Conservation (phyloP, 768 basidiomycete genomes). For the Trametes maxima region DNA sequence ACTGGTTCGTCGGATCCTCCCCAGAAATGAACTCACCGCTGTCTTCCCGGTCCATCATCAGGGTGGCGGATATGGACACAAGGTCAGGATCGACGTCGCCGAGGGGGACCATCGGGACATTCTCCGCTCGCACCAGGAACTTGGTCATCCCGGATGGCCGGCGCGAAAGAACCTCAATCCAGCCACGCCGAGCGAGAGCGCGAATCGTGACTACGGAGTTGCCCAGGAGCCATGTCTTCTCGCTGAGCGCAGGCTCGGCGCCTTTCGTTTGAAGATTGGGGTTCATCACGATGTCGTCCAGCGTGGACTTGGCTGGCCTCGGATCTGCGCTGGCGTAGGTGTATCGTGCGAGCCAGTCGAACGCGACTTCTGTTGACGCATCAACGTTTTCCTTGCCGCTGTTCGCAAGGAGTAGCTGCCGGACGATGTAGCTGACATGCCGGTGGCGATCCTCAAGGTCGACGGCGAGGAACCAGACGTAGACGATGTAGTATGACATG, state of each 20-base stretch:
- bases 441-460: constrained; percentile 78
- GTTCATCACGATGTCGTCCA: constrained; percentile 79
- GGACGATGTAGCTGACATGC: constrained; percentile 84
- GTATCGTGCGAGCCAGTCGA: constrained; percentile 96
- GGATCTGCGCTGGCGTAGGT: constrained; percentile 95
- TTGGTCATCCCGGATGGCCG: constrained; percentile 88
- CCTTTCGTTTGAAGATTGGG: constrained; percentile 36
- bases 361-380: constrained; percentile 92
- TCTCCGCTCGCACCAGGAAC: constrained; percentile 85
- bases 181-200: constrained; percentile 70
- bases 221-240: constrained; percentile 87
- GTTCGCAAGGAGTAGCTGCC: constrained; percentile 85
- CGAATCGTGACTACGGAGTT: constrained; percentile 85
- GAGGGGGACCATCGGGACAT: constrained; percentile 80
- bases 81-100: constrained; percentile 86
- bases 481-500: constrained; percentile 88
- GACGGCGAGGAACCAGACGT: constrained; percentile 92
- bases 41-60: constrained; percentile 66
- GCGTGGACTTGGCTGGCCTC: constrained; percentile 75
- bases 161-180: constrained; percentile 85
- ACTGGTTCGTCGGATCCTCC: not conserved
- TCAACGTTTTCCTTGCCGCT: constrained; percentile 74
- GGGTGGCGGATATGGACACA: constrained; percentile 67
- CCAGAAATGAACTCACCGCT: not conserved
- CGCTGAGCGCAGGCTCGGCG: constrained; percentile 45